Evolutionary conservation across 768 basidiomycete genomes (phyloP).

Genomic region (Boletus pseudo-olivaceus): DNA sequence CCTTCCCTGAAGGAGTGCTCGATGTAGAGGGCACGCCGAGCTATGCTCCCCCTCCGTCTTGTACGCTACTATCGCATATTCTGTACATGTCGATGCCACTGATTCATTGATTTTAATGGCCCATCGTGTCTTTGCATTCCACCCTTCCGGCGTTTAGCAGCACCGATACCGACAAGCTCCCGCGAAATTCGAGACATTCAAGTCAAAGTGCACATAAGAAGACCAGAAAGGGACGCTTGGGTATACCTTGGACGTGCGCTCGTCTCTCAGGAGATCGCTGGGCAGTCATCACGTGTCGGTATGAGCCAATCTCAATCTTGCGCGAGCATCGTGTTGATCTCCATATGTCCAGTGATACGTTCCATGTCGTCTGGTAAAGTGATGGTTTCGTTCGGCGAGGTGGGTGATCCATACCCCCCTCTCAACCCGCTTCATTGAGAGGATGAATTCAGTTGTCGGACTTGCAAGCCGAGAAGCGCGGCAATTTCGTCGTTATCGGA

Average conservation of each 20-base stretch:
- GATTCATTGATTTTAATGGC: background rate
- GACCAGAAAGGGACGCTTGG: constrained; percentile 79
- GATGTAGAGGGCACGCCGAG: constrained; percentile 17
- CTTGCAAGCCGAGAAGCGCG: constrained; percentile 81
- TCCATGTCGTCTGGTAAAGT: constrained; percentile 63
- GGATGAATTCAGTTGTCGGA: constrained; percentile 48
- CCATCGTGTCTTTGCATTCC: background rate
- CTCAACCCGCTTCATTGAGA: background rate
- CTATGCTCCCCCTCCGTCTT: constrained; percentile 12
- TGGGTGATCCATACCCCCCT: constrained; percentile 27
- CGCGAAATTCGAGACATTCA: constrained; percentile 75
- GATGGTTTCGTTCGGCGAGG: constrained; percentile 69
- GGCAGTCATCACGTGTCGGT: constrained; percentile 82
- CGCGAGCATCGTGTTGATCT: constrained; percentile 4
- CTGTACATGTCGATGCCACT: constrained; percentile 4
- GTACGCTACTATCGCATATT: constrained; percentile 16
- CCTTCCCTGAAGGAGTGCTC: constrained; percentile 18
- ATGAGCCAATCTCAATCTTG: constrained; percentile 28
- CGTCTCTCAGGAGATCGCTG: constrained; percentile 69
- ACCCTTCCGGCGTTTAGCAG: constrained; percentile 14
- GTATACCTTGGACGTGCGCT: constrained; percentile 74
- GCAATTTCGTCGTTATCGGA: constrained; percentile 82
- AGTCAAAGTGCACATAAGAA: constrained; percentile 81
- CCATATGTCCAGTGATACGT: constrained; percentile 29
- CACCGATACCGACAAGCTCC: constrained; percentile 22